Evolutionary conservation across 768 basidiomycete species (phyloP).

Genomic region (Termitomyces sp.): DNA sequence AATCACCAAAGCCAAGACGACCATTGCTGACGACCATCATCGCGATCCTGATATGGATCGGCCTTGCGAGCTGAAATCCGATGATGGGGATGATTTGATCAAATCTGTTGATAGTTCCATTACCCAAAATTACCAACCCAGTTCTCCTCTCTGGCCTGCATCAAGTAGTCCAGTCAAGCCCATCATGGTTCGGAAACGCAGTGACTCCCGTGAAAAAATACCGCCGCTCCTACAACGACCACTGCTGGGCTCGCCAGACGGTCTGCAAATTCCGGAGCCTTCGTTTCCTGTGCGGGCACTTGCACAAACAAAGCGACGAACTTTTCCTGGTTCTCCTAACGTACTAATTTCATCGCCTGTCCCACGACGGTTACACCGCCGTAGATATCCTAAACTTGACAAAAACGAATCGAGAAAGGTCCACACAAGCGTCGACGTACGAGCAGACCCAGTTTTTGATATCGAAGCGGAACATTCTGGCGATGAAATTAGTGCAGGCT

Average conservation of each 20-base stretch:
- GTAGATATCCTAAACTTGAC: slow-evolving; percentile 27
- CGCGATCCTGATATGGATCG: slow-evolving; percentile 15
- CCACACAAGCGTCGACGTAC: slow-evolving; percentile 4
- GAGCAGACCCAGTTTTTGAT: slow-evolving; percentile 49
- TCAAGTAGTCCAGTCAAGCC: slow-evolving; percentile 15
- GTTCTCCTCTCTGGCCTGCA: slow-evolving; percentile 12
- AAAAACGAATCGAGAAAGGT: slow-evolving; percentile 11
- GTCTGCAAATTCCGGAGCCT: slow-evolving; percentile 20
- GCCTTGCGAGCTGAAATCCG: slow-evolving; percentile 16
- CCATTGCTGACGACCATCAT: neutral
- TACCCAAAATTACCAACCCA: neutral
- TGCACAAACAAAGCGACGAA: slow-evolving; percentile 19
- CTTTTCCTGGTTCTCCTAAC: slow-evolving; percentile 25
- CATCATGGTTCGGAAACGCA: slow-evolving; percentile 1
- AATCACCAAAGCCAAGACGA: neutral
- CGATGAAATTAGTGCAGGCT: slow-evolving; percentile 68
- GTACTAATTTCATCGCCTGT: slow-evolving; percentile 27
- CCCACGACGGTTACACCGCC: slow-evolving; percentile 36
- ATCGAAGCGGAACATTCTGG: slow-evolving; percentile 77
- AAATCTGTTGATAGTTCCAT: slow-evolving; percentile 16
- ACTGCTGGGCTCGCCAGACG: slow-evolving; percentile 13
- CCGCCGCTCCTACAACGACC: slow-evolving; percentile 25
- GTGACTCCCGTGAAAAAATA: slow-evolving; percentile 18
- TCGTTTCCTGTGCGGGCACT: slow-evolving; percentile 27
- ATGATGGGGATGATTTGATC: slow-evolving; percentile 22